Percentiles rank a stretch among this genome's conserved stretches.
Evolutionary conservation across 768 basidiomycete species (phyloP).

Genomic region (Termitomyces bulborhizus): DNA sequence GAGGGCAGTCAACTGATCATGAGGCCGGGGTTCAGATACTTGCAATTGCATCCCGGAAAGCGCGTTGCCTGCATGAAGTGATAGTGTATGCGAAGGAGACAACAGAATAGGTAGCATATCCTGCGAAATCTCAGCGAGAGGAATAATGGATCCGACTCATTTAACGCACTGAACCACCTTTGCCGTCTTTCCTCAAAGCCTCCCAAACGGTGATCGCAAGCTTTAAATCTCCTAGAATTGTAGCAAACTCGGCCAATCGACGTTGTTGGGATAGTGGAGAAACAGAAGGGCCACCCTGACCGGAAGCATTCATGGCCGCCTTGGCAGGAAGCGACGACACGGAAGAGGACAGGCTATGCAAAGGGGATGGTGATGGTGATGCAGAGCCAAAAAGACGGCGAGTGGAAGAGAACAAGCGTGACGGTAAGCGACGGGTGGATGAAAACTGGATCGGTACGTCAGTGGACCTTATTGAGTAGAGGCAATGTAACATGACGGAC

Average conservation of each 20-base stretch:
- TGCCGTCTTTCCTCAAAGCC: slow-evolving; percentile 76
- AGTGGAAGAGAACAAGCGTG: slow-evolving; percentile 81
- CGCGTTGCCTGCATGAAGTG: slow-evolving; percentile 57
- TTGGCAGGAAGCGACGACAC: slow-evolving; percentile 32
- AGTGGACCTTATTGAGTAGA: not conserved
- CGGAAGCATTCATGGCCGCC: slow-evolving; percentile 27
- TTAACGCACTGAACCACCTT: slow-evolving; percentile 72
- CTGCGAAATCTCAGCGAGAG: slow-evolving; percentile 28
- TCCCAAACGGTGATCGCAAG: slow-evolving; percentile 85
- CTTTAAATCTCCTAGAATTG: slow-evolving; percentile 85
- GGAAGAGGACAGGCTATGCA: slow-evolving; percentile 33
- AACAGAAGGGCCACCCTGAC: slow-evolving; percentile 15
- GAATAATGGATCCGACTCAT: not conserved
- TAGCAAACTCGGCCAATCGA: slow-evolving; percentile 93
- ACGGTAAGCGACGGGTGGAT: slow-evolving; percentile 73
- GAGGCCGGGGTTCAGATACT: slow-evolving; percentile 45
- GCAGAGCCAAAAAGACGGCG: slow-evolving; percentile 75
- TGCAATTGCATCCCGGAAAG: slow-evolving; percentile 41
- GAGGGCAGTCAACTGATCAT: slow-evolving; percentile 64
- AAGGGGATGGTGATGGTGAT: slow-evolving; percentile 38
- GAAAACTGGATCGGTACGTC: slow-evolving; percentile 42
- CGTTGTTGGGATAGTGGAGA: slow-evolving; percentile 63
- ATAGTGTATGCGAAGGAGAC: slow-evolving; percentile 57
- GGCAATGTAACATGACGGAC: slow-evolving; percentile 24
- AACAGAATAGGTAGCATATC: slow-evolving; percentile 77